These are phyloP conservation scores for Nemania sp. DNA, from an alignment of 2,329 filamentous ascomycete species.

Conservation along the genomic window DNA sequence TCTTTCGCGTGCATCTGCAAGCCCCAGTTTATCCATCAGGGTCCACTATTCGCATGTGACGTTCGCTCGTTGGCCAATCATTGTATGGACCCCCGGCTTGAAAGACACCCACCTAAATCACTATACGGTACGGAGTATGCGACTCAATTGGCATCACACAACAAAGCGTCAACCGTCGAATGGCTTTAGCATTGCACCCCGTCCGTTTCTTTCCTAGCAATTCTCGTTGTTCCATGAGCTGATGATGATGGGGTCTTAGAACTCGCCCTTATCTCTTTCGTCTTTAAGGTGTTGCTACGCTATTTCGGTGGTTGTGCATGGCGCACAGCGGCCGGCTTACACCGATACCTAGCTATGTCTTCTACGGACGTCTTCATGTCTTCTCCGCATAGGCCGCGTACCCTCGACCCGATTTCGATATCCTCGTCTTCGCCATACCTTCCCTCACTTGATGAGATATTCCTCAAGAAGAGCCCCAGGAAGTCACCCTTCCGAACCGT, in stretches of 20 bases:
- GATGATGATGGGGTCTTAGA: background rate
- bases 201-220: background rate
- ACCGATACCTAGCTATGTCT: conserved; percentile 50
- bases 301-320: conserved; percentile 58
- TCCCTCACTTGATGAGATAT: conserved; percentile 63
- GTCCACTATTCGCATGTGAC: background rate
- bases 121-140: no score
- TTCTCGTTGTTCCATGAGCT: background rate
- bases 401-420: conserved; percentile 47
- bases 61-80: background rate
- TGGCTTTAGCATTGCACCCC: background rate
- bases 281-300: conserved; percentile 37
- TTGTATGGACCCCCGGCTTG: background rate
- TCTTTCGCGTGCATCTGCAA: conserved; percentile 44
- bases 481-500: conserved; percentile 53
- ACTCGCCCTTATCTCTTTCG: background rate
- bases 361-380: conserved; percentile 49
- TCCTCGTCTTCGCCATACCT: conserved; percentile 67
- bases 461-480: conserved; percentile 53
- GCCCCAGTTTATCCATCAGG: background rate
- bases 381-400: conserved; percentile 46
- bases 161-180: background rate
- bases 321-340: conserved; percentile 56
- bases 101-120: no score
- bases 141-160: background rate